Evolutionary conservation across 345 rosid species (phyloP), one percentile per base, ranked within the genome.

Genomic region (Citrus trifoliata): DNA sequence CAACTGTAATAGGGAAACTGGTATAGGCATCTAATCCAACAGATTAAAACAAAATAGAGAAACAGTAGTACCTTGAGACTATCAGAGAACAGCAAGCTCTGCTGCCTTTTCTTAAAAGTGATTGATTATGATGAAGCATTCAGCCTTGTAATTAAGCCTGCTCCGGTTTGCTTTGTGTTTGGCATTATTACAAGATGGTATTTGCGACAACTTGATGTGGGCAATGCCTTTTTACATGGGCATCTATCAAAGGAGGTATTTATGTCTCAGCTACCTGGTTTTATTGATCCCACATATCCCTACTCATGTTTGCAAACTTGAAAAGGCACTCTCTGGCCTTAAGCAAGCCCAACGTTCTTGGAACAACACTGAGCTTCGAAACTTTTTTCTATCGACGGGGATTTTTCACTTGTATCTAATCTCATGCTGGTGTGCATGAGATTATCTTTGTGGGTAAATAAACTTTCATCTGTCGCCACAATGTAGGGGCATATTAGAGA

Each of bases 11-110:
- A 22, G 30, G 13, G 55, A 72, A 51, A 28, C 66, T 10, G 7
- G 27, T 42, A 16, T 21, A 32, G 46, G 5, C 14, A 40, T 51
- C 3, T 6, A 76, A 53, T 3, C 61, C 2, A 37, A 64, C 3
- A 22, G 13, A 40, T 67, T 51, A n/a, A 33, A 55, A 61, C 55
- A 32, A 75, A 4, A 48, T 35, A 13, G 16, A 24, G 76, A 53
- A 64, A 13, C 21, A 55, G 22, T 32, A 73, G 67, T 83, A 92
- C 98, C 97, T 92, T 92, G 38, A 94, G 97, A 81, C 93, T 28
- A 28, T 28, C 28, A 28, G 28, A 28, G 28, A 28, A 28, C 28
- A 28, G 28, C 28, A 28, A 28, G 28, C 28, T 28, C 28, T 28
- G 2, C 28, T 28, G 33, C 32, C 21, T 4, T 22, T 53, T 30